Percentiles rank a stretch among this genome's conserved stretches.
Evolutionary conservation across 1,139 yeast species (phyloP).

Genomic region (Candida tropicalis): DNA sequence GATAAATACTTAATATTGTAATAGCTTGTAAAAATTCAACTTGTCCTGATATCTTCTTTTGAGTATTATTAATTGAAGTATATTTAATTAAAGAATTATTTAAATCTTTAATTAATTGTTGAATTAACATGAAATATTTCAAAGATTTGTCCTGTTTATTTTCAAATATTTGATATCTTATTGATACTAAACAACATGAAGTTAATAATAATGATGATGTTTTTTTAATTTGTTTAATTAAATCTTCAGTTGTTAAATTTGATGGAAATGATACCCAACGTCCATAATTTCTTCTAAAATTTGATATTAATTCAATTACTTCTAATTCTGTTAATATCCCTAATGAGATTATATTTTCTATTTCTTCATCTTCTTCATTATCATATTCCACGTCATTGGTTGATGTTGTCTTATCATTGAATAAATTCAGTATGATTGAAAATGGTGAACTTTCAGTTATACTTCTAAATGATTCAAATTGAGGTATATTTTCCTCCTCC

Average conservation of each 20-base stretch:
- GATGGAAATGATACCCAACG: slow-evolving; percentile 79
- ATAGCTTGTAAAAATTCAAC: slow-evolving; percentile 69
- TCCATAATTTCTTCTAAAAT: slow-evolving; percentile 69
- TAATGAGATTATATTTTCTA: slow-evolving; percentile 42
- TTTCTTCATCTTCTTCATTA: neutral
- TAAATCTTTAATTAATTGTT: slow-evolving; percentile 44
- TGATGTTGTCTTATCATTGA: slow-evolving; percentile 9
- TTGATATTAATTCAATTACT: slow-evolving; percentile 52
- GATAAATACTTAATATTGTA: slow-evolving; percentile 63
- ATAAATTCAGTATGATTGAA: slow-evolving; percentile 41
- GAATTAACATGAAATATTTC: slow-evolving; percentile 28
- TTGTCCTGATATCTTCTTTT: slow-evolving; percentile 32
- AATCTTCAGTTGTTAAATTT: slow-evolving; percentile 46
- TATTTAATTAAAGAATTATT: slow-evolving; percentile 36
- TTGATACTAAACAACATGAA: slow-evolving; percentile 63
- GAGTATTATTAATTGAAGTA: slow-evolving; percentile 25
- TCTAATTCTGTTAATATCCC: slow-evolving; percentile 55
- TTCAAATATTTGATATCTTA: slow-evolving; percentile 38
- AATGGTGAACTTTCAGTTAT: slow-evolving; percentile 55
- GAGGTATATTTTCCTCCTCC: slow-evolving; percentile 25
- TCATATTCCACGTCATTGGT: slow-evolving; percentile 9
- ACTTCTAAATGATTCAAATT: slow-evolving; percentile 31
- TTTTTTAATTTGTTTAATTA: slow-evolving; percentile 53
- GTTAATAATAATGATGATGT: slow-evolving; percentile 67
- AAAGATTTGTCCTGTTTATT: slow-evolving; percentile 18